Evolutionary conservation across 2,329 filamentous ascomycete genomes (phyloP), one percentile per base, ranked within the genome.

Genomic region (Ophiostoma quercus): DNA sequence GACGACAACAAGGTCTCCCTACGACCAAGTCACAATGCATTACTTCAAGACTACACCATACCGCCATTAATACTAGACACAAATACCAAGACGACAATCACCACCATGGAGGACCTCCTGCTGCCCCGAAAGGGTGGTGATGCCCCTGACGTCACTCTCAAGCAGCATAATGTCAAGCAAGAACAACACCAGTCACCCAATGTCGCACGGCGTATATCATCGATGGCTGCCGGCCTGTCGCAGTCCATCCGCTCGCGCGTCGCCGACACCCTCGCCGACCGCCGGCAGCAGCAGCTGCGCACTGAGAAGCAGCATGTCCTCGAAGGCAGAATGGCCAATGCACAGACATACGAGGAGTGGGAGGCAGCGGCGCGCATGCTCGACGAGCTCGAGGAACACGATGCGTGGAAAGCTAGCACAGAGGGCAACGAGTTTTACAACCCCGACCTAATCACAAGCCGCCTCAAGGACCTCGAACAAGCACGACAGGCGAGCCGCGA

Each of bases 391-490:
- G 97, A 97, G 77, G 41, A 63, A 6, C 60, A 84, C 66, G 89
- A 93, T 74, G 69, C 60, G 2, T 63, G 37, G 63, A 66, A 47
- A 9, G 65, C n/a, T 22, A 62, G 25, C 57, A 62, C 57, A 2
- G 57, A 62, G 57, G 57, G n/a, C 57, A n/a, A 47, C 69, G 57
- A 95, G 94, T 47, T 29, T 78, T 87, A 94, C 75, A 71, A 70
- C 60, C 85, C 87, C 0, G 81, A 81, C 0, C 81, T 96, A 9
- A 87, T 97, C 73, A 81, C 85, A 41, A 65, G 62, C 32, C 88
- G 91, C n/a, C 80, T 96, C 62, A 81, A 83, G 68, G 87, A 92
- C 73, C 83, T 97, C 71, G 90, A 96, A 74, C 84, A 90, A 12
- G 93, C 92, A 19, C 86, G 91, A 5, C 82, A 22, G 29, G 47